Conservation (phyloP, 106 monocot genomes). For the Platanthera zijinensis region DNA sequence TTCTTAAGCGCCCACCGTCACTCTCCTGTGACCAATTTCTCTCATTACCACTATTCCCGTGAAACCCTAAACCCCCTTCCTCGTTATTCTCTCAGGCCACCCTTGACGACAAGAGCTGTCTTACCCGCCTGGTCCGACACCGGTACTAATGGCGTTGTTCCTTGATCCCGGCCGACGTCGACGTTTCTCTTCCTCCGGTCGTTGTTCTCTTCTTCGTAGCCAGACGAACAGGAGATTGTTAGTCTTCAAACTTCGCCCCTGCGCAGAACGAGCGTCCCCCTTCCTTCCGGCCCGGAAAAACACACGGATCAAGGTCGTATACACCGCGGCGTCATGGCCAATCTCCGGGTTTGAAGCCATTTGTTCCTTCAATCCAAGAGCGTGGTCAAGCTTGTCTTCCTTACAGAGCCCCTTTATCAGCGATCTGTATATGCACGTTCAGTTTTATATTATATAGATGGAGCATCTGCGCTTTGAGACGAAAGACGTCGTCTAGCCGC, state of each 20-base stretch:
- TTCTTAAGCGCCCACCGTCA: too few relatives aligned
- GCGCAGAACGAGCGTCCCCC: slow-evolving; percentile 67
- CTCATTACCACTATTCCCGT: too few relatives aligned
- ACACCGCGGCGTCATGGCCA: slow-evolving; percentile 37
- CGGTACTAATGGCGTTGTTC: too few relatives aligned
- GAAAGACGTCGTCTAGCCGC: slow-evolving; percentile 31
- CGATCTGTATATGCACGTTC: slow-evolving; percentile 46
- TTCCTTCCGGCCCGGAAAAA: slow-evolving; percentile 44
- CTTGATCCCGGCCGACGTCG: too few relatives aligned
- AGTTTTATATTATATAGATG: slow-evolving; percentile 30
- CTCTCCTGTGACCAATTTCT: too few relatives aligned
- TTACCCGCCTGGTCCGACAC: too few relatives aligned
- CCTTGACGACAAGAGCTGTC: too few relatives aligned
- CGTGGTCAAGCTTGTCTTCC: slow-evolving; percentile 28
- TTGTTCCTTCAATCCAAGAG: slow-evolving; percentile 50
- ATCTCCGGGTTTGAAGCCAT: slow-evolving; percentile 22
- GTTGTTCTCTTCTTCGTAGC: too few relatives aligned
- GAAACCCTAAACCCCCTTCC: too few relatives aligned
- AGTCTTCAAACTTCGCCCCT: slow-evolving; percentile 33
- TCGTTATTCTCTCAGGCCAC: too few relatives aligned
- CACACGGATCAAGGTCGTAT: slow-evolving; percentile 51
- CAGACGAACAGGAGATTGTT: too few relatives aligned
- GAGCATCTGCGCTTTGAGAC: slow-evolving; percentile 42
- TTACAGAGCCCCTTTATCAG: slow-evolving; percentile 59
- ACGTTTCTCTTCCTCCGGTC: too few relatives aligned